These are phyloP conservation scores for Phyllosticta citrichinensis DNA, from an alignment of 2,329 filamentous ascomycete species.

Conservation along the genomic window DNA sequence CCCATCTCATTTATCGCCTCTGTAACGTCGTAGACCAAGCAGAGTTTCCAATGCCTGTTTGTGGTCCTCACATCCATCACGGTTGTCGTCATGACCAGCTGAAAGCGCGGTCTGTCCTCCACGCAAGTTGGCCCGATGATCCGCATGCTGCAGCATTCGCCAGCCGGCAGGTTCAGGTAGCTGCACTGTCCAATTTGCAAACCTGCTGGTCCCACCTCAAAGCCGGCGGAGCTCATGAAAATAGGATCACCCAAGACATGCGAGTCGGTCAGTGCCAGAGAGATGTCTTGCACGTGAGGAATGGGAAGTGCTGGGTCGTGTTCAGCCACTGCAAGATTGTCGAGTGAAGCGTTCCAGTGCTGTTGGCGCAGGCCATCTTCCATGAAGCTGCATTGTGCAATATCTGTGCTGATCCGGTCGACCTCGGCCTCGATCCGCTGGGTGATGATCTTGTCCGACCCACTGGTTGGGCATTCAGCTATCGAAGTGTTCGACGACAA, in stretches of 20 bases:
- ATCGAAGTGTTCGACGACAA: background rate
- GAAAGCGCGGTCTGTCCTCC: background rate
- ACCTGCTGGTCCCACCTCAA: background rate
- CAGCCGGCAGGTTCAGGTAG: background rate
- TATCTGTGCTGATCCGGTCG: background rate
- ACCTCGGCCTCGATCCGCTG: background rate
- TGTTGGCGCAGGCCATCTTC: background rate
- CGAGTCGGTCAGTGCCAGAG: background rate
- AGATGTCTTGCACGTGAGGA: background rate
- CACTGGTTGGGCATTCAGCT: background rate
- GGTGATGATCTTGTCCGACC: background rate
- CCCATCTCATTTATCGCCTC: background rate
- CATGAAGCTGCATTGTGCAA: background rate
- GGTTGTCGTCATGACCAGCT: background rate
- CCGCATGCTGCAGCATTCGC: background rate
- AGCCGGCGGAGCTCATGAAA: background rate
- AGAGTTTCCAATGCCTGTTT: background rate
- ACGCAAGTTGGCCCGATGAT: background rate
- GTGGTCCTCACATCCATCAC: background rate
- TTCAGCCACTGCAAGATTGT: background rate
- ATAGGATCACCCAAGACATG: background rate
- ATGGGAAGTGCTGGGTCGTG: background rate
- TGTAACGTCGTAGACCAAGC: background rate
- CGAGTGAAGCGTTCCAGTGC: background rate
- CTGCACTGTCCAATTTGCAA: background rate